These are phyloP conservation scores for Penicillium sp. DNA, from an alignment of 2,329 filamentous ascomycete genomes.

Conservation along the genomic window DNA sequence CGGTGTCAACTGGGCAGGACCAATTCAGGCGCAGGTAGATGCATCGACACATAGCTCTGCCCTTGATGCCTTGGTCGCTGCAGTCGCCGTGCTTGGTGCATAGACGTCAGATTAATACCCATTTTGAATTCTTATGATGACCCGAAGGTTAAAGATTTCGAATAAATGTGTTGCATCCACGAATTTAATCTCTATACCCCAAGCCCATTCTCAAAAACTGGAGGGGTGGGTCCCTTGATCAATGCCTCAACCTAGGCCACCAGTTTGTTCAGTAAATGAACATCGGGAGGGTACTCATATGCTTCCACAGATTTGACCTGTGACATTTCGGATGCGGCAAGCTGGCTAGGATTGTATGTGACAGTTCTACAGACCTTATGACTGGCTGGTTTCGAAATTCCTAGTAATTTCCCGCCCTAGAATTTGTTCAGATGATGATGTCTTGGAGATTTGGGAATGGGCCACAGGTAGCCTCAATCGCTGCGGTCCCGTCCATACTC, in stretches of 20 bases:
- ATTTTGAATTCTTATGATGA: background rate
- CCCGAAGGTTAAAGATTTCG: too few relatives aligned
- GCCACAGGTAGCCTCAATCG: constrained; percentile 17
- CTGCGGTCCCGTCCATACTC: constrained; percentile 19
- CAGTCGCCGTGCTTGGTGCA: constrained; percentile 30
- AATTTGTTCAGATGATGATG: background rate
- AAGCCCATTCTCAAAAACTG: too few relatives aligned
- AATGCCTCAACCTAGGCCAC: too few relatives aligned
- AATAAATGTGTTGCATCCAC: too few relatives aligned
- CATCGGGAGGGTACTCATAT: too few relatives aligned
- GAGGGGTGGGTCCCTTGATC: too few relatives aligned
- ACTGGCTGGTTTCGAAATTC: background rate
- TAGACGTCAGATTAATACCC: background rate
- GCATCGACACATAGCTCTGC: constrained; percentile 66
- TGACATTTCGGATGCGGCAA: constrained; percentile 11
- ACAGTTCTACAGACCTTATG: constrained; percentile 7
- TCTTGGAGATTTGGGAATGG: background rate
- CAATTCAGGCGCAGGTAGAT: constrained; percentile 53
- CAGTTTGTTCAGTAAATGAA: too few relatives aligned
- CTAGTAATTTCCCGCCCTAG: too few relatives aligned
- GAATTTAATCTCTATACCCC: too few relatives aligned
- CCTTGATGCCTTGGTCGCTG: constrained; percentile 68
- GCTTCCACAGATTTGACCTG: too few relatives aligned
- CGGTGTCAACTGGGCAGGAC: constrained; percentile 67
- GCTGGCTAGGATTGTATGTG: constrained; percentile 3